Base-by-base conservation (phyloP, 2,329 filamentous ascomycete species). In the Pezizomycotina sp. region DNA sequence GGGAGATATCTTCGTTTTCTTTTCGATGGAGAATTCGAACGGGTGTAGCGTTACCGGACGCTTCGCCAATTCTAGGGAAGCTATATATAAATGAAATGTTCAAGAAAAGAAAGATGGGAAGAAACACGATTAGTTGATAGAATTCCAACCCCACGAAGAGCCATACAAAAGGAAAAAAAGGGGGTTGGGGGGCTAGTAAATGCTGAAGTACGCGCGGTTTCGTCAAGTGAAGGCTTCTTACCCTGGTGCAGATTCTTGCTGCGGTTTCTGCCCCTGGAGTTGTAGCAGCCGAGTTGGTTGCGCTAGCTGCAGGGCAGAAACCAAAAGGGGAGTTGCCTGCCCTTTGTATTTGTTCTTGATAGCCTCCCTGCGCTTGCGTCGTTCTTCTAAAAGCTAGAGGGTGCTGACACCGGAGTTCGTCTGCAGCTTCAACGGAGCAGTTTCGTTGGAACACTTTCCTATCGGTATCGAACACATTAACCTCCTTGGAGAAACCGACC, bases 341-440 rank as follows among this genome's bases (percentile, higher is more conserved):
- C 58, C 62, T 57, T 72, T 74, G 51, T 82, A 77, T 61, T 83
- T 91, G 55, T 80, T 77, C 54, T 82, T 70, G 46, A 92, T 77
- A 47, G 81, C 80, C 60, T 89, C 80, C 47, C 84, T 75, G 40
- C 78, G 72, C 54, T 77, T 82, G 18, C 83, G 77, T 36, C 84
- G 77, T 51, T 82, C 75, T 56, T 91, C 79, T 51, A 92, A 78
- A 52, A 86, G 67, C 48, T 65, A 43, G 67, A 62, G 47, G 59
- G 62, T 43, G 68, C 62, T 40, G 60, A 56, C 47, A 54, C 47
- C 53, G 60, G 49, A 36, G 46, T 42, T 48, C 47, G 45, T 55
- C 53, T 47, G 54, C 45, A 36, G 40, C 26, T 34, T 46, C 41
- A n/a, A 46, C 27, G 34, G 26, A 22, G 32, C 34, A 22, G 27